A percentile compares a stretch with the other conserved stretches of the same genome.
Conservation (phyloP, 176 grass and related monocot species). For the Thinopyrum elongatum region DNA sequence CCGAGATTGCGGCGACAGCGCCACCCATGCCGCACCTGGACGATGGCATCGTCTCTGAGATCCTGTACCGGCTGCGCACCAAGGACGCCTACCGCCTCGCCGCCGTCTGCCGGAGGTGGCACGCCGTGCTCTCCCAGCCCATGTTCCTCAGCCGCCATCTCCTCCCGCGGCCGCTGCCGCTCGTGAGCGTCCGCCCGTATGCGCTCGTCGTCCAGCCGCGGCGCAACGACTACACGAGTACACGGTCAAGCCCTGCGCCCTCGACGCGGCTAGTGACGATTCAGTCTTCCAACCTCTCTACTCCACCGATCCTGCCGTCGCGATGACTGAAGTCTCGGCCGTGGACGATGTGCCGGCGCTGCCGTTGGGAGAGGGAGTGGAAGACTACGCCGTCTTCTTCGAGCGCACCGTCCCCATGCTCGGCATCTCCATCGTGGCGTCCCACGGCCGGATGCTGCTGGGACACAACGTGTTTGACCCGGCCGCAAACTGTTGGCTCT, state of each 20-base stretch:
- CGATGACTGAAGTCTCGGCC: neutral
- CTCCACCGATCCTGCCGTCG: neutral
- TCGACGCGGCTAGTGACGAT: neutral
- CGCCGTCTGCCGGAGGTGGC: conserved; percentile 14
- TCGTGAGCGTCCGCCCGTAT: no score
- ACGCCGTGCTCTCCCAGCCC: neutral
- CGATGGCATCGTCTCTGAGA: neutral
- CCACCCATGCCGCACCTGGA: neutral
- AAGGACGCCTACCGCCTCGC: conserved; percentile 4
- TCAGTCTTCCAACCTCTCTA: neutral
- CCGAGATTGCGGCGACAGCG: no score
- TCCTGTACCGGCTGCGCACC: neutral
- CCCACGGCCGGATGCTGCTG: conserved; percentile 11
- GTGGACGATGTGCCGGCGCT: neutral
- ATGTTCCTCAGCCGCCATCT: neutral
- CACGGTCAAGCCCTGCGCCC: neutral
- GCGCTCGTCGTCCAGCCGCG: no score
- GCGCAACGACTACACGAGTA: neutral
- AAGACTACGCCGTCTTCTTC: neutral
- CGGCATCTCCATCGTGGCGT: neutral
- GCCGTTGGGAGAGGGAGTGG: neutral
- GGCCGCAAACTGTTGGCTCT: conserved; percentile 3
- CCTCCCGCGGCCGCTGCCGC: no score
- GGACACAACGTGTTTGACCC: neutral
- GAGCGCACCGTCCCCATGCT: neutral